Base-by-base conservation (phyloP, 352 stramenopile species). In the Globisporangium yorkense region DNA sequence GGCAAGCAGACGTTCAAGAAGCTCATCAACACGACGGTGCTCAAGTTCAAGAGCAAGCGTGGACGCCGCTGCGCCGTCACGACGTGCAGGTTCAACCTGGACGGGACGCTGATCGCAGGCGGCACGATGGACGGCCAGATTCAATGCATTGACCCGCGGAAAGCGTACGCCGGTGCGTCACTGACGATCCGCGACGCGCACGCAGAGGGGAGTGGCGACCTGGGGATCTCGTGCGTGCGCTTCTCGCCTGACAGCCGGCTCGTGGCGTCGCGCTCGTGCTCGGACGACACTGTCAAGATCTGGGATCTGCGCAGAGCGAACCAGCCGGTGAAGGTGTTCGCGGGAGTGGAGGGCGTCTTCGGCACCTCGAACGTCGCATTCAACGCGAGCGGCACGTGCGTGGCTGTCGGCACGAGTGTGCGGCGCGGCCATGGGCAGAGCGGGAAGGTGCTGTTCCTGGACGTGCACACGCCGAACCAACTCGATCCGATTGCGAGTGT, bases 41-140 rank as follows among this genome's bases (percentile, higher is more conserved):
- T 93, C 54, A 94, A 93, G 59, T 72, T 88, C 48, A 94, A 92
- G 61, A 88, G 82, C 59, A 87, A 84, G 40, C 71, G 75, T 10
- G 85, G 83, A 10, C 87, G 80, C 31, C 80, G 83, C 48, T 80
- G 71, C 41, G 80, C 66, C n/a, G 84, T 92, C 21, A 92, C 84
- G 33, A 70, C 82, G 5, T 94, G 84, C 44, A 65, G 71, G 8
- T 94, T 85, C 58, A 89, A 77, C 41, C 21, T 74, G 1, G 80
- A 92, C 51, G 82, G 82, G 10, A 66, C 67, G 9, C 31, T 93
- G 27, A 62, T 93, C 35, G 74, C 71, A 44, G 85, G 74, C 41
- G 80, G 74, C 0, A 91, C 77, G 15, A 91, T 89, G 71, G 85
- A 94, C 47, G 85, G 83, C 15, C 76, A 89, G 54, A 59, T 94